phyloP scores from a whole-genome alignment of 2,329 filamentous ascomycete genomes.

The Metarhizium album region DNA sequence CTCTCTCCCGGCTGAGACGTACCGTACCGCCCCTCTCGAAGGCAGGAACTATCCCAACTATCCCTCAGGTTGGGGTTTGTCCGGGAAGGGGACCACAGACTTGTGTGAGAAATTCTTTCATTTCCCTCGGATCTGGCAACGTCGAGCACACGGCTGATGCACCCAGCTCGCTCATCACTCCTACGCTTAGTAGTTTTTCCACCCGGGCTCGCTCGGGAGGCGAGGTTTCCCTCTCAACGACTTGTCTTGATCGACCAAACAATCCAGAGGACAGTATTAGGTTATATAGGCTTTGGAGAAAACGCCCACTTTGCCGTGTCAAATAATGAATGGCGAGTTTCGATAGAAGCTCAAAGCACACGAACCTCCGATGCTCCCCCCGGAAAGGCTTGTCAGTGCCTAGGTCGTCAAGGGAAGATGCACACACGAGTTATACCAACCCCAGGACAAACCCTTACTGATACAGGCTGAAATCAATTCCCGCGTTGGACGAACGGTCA shows the following conservation, averaged over 20 bases:
- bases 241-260: neutral
- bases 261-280: neutral
- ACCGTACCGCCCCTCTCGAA: too few relatives aligned
- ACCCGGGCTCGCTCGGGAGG: neutral
- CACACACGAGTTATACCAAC: too few relatives aligned
- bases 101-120: too few relatives aligned
- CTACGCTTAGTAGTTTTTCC: neutral
- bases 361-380: neutral
- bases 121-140: too few relatives aligned
- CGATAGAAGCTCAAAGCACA: neutral
- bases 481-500: too few relatives aligned
- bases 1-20: too few relatives aligned
- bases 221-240: neutral
- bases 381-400: neutral
- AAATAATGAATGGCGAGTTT: neutral
- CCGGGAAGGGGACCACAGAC: too few relatives aligned
- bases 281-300: neutral
- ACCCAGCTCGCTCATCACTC: neutral
- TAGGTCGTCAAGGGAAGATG: neutral
- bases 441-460: too few relatives aligned
- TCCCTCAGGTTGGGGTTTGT: too few relatives aligned
- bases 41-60: too few relatives aligned
- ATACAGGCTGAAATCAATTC: too few relatives aligned
- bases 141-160: too few relatives aligned
- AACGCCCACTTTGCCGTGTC: neutral